phyloP scores from a whole-genome alignment of 352 stramenopile genomes.

The Pythium aphanidermatum region DNA sequence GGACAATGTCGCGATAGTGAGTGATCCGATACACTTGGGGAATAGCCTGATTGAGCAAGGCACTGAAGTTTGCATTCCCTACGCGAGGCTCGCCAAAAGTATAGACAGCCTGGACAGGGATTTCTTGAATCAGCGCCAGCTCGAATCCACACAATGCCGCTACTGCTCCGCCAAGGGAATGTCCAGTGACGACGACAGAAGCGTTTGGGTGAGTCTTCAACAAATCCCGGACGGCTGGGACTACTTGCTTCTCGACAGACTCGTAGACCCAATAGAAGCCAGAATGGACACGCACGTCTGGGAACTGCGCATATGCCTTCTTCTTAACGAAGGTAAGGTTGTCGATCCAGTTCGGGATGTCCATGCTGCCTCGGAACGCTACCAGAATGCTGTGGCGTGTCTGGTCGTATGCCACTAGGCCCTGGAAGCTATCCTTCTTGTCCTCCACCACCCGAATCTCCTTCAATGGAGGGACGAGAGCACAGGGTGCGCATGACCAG shows the following conservation, averaged over 20 bases:
- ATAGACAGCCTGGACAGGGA: constrained; percentile 48
- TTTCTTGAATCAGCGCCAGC: constrained; percentile 51
- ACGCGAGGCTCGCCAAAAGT: constrained; percentile 78
- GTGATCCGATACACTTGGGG: constrained; percentile 69
- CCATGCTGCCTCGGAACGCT: constrained; percentile 80
- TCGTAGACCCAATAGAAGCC: constrained; percentile 82
- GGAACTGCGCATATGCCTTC: constrained; percentile 52
- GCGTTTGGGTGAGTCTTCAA: constrained; percentile 31
- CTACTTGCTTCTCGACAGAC: constrained; percentile 47
- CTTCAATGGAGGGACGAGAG: constrained; percentile 41
- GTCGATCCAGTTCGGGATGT: constrained; percentile 80
- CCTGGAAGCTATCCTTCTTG: constrained; percentile 69
- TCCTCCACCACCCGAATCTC: constrained; percentile 60
- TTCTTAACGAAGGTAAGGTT: constrained; percentile 82
- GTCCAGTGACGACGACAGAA: constrained; percentile 54
- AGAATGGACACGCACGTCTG: constrained; percentile 55
- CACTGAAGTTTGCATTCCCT: constrained; percentile 62
- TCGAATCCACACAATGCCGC: constrained; percentile 73
- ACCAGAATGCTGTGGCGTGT: constrained; percentile 49
- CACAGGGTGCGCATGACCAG: constrained; percentile 73
- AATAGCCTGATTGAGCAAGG: constrained; percentile 37
- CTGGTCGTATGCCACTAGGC: constrained; percentile 62
- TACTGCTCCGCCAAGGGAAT: constrained; percentile 70
- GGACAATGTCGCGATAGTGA: constrained; percentile 72
- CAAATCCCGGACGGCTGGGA: constrained; percentile 29